Base-by-base conservation (phyloP, 441 rosid genomes). In the Corymbia citriodora region DNA sequence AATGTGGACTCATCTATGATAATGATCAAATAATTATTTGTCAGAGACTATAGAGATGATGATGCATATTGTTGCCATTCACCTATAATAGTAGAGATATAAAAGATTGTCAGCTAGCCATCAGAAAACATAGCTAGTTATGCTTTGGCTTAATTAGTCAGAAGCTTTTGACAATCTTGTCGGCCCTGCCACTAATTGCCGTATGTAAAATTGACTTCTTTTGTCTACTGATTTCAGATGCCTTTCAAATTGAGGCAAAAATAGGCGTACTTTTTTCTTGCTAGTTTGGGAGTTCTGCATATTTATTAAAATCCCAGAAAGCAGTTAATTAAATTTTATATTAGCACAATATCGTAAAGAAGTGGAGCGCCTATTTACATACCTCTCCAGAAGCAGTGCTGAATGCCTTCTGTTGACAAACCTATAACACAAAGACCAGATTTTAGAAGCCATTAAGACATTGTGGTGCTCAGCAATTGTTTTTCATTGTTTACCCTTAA, bases 371-470 rank as follows among this genome's bases (percentile, higher is more conserved):
- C 27, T 52, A 40, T 45, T 74, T 29, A 59, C 91, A 57, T 93
- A 94, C 96, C 96, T 93, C 93, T 94, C 96, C 96, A 95, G 92
- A 95, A 94, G 92, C 95, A 94, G 83, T 94, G 94, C 50, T 95
- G 96, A 72, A 95, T 94, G 12, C 91, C 92, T 90, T 95, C 96
- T 29, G 95, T 94, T 72, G 95, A 13, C 81, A 95, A 92, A 88
- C 96, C 96, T 95, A 61, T 31, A 89, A 90, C 55, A 90, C 70
- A 91, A 48, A 59, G 50, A 88, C 52, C 27, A 45, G 82, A 10
- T 33, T 48, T 63, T 68, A 50, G 89, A 88, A 48, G 81, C 57
- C 79, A 65, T 29, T 40, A 27, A 63, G 45, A 52, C 40, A 68
- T 61, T 17, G 18, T 50, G 72, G 57, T 45, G 29, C 81, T 48